These are phyloP conservation scores for Cytospora piceae DNA, from an alignment of 2,329 filamentous ascomycete species.

Conservation along the genomic window DNA sequence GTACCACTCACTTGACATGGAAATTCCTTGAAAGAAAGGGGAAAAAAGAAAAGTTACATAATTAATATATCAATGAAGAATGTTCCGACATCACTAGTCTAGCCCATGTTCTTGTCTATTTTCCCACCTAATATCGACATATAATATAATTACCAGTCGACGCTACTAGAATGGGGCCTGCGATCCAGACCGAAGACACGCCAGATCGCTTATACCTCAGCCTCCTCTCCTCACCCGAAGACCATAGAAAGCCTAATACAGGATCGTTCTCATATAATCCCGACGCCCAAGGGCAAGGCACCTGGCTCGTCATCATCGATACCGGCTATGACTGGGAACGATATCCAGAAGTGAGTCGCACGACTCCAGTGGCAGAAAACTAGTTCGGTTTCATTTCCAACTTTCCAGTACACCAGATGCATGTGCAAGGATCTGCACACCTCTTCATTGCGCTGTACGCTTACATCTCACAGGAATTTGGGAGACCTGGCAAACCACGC, in stretches of 20 bases:
- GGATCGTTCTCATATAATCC: neutral
- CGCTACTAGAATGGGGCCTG: neutral
- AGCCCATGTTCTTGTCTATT: neutral
- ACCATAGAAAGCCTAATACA: conserved; percentile 17
- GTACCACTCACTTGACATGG: neutral
- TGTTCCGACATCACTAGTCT: neutral
- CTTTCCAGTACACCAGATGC: neutral
- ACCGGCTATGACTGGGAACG: conserved; percentile 19
- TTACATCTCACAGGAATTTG: conserved; percentile 13
- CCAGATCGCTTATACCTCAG: conserved; percentile 18
- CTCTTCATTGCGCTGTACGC: neutral
- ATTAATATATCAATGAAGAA: neutral
- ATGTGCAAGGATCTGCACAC: no score
- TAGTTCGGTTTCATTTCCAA: neutral
- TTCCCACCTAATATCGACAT: neutral
- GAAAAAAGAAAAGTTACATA: neutral
- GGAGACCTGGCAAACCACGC: neutral
- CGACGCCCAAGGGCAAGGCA: conserved; percentile 9
- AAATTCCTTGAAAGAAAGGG: neutral
- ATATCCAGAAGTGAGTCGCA: conserved; percentile 19
- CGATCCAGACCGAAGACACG: conserved; percentile 10
- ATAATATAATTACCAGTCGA: no score
- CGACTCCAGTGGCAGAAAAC: no score
- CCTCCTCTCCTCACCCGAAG: conserved; percentile 7
- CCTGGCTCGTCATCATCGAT: conserved; percentile 19